A percentile compares a stretch with the other conserved stretches of the same genome.
Conservation (phyloP, 352 stramenopile genomes). For the Globisporangium nunn region DNA sequence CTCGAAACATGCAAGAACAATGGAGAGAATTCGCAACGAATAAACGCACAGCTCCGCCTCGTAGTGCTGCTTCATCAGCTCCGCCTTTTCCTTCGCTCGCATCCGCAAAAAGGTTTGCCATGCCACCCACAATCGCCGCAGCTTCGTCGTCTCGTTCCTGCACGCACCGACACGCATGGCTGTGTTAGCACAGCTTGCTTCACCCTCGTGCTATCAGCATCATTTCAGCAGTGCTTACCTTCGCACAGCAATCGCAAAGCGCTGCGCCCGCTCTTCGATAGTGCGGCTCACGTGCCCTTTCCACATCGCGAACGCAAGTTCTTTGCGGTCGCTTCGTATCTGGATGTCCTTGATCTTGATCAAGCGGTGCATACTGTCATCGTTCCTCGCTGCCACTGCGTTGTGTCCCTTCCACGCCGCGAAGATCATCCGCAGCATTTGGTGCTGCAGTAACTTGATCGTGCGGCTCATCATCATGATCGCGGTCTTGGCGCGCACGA, state of each 20-base stretch:
- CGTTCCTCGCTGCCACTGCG: conserved; percentile 28
- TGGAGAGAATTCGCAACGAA: not conserved
- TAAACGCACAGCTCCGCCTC: conserved; percentile 47
- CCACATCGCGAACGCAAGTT: conserved; percentile 52
- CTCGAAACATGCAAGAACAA: not conserved
- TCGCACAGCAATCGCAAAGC: conserved; percentile 46
- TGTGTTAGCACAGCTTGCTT: not conserved
- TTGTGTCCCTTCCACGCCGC: conserved; percentile 68
- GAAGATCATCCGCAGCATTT: conserved; percentile 78
- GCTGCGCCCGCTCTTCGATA: conserved; percentile 52
- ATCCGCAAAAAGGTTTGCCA: conserved; percentile 55
- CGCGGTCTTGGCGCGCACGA: conserved; percentile 60
- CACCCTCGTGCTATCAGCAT: not conserved
- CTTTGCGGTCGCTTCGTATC: conserved; percentile 29
- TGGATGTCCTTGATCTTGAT: conserved; percentile 69
- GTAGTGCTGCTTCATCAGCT: conserved; percentile 42
- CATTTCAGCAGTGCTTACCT: conserved; percentile 13
- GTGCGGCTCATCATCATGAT: conserved; percentile 84
- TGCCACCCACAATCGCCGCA: conserved; percentile 32
- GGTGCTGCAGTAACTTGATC: conserved; percentile 36
- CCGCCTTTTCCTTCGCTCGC: conserved; percentile 40
- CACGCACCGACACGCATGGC: not conserved
- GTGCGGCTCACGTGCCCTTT: conserved; percentile 41
- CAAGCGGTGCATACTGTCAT: conserved; percentile 47
- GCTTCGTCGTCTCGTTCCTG: conserved; percentile 41